Evolutionary conservation across 2,329 filamentous ascomycete species (phyloP), one percentile per base, ranked within the genome.

Genomic region (Fusarium guadeloupense): DNA sequence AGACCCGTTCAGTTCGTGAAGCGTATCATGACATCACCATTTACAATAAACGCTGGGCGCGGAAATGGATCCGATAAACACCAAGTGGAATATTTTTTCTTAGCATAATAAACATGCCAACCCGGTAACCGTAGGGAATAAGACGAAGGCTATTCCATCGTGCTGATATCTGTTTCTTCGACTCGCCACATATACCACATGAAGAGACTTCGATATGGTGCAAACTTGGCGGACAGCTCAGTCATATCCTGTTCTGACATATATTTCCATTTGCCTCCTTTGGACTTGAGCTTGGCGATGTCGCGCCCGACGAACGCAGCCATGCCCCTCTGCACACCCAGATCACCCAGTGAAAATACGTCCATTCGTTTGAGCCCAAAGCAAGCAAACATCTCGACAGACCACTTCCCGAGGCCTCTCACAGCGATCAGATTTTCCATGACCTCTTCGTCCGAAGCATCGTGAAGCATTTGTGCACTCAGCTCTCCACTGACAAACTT

Each of bases 121-220:
- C 62, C 57, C 35, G 54, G 58, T 61, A 67, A 62, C 66, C 23
- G 28, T 10, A 17, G 25, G 3, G 10, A 30, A 30, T 2, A 30
- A 13, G 16, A n/a, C 16, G 10, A 44, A 53, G 16, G 34, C 26
- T 66, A 73, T 69, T 85, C 84, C 74, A 88, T 71, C 4, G 83
- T 83, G 60, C 82, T 86, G 21, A 93, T 77, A 74, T 96, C 90
- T 5, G 92, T 92, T 71, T 92, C 87, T 72, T 89, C 90, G 10
- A 94, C 87, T 55, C 89, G 82, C 93, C 94, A 97, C 91, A 97
- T 96, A 74, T 96, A 96, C 93, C 93, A 97, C 93, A 97, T 97
- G 71, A 97, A 97, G 37, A 97, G 74, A 69, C 89, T 95, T 71
- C 93, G 89, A 76, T 96, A 98, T 4, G 94, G 95, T 54, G 84